Evolutionary conservation across 257 asterid genomes (phyloP), one percentile per base, ranked within the genome.

Genomic region (Ophiorrhiza pumila): DNA sequence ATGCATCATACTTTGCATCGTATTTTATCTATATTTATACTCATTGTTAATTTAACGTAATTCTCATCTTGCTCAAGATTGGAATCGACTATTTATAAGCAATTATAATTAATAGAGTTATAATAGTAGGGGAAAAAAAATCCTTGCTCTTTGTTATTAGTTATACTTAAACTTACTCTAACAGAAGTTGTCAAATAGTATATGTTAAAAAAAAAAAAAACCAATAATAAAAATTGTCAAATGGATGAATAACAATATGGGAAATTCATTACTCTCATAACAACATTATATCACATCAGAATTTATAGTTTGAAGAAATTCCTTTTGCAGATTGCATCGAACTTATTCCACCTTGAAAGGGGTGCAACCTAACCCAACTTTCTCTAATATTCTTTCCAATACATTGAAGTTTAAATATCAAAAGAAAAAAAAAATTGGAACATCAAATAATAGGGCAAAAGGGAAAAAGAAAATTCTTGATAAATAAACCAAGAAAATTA

Each of bases 291-390:
- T 4, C 8, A 5, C 17, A 2, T 29, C 1, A 29, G 5, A 15
- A 59, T 2, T 37, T 13, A 35, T 1, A 15, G 17, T 37, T 37
- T 23, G 27, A 34, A 31, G 43, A 50, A 43, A 74, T 45, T 45
- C 35, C 55, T 68, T 56, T 68, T 46, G 50, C 10, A 11, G 49
- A 20, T 35, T 43, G 29, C 70, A 62, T 68, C 62, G 22, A 68
- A 76, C 61, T 70, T 79, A 37, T 68, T 78, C 75, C 68, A 37
- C 76, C 75, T 76, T 68, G 85, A 35, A 74, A 76, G 41, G 65
- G 79, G 81, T 68, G 78, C 58, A 41, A 46, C 61, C 79, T 43
- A 59, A 57, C 49, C 79, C 68, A 9, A 31, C 56, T 75, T 29
- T 50, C 22, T 2, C 2, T 13, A 11, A 5, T 27, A 3, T 0